Conservation (phyloP, 192 early-diverging fungal genomes). For the Coemansia sp. region DNA sequence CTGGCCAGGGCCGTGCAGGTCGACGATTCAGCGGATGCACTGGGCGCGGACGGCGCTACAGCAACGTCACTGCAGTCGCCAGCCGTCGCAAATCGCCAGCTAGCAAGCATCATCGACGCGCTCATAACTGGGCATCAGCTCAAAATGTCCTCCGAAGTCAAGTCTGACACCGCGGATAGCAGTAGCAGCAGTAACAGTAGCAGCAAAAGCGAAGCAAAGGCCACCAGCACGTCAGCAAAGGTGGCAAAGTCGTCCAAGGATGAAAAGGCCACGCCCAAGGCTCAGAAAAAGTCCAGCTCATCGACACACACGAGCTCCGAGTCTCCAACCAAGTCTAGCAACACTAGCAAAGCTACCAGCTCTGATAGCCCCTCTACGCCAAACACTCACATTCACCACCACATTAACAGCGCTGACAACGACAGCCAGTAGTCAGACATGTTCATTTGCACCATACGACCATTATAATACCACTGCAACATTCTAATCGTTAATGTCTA, state of each 20-base stretch:
- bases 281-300: neutral
- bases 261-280: neutral
- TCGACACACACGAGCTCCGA: neutral
- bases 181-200: too few species aligned
- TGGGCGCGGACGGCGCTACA: neutral
- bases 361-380: constrained; percentile 6
- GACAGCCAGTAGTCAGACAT: neutral
- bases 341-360: neutral
- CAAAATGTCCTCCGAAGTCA: neutral
- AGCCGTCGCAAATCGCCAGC: constrained; percentile 15
- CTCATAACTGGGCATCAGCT: constrained; percentile 9
- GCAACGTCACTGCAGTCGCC: constrained; percentile 1
- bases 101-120: constrained; percentile 22
- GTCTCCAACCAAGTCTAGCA: neutral
- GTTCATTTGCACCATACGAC: neutral
- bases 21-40: constrained; percentile 1
- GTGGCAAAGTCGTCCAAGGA: neutral
- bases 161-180: neutral
- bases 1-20: constrained; percentile 38
- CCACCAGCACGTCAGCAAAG: neutral
- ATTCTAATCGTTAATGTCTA: too few species aligned
- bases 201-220: neutral
- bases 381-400: constrained; percentile 27
- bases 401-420: constrained; percentile 1
- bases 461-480: neutral